Percentiles rank a stretch among this genome's conserved stretches.
Conservation (phyloP, 148 eudicot genomes). For the Euryodendron excelsum region DNA sequence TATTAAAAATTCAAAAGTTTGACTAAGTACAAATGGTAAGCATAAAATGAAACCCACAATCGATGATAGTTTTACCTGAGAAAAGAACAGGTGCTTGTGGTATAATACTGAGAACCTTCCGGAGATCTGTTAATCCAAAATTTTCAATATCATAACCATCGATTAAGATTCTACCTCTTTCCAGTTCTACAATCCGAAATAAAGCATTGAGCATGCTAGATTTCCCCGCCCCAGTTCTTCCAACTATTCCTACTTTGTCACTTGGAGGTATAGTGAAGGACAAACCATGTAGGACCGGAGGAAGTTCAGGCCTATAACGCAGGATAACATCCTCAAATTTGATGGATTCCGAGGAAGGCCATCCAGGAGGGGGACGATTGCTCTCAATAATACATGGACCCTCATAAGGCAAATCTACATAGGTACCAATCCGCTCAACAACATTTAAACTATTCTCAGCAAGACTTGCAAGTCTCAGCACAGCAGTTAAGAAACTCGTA, state of each 20-base stretch:
- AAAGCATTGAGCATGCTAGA: conserved; percentile 97
- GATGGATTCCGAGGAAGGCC: conserved; percentile 88
- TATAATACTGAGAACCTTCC: conserved; percentile 88
- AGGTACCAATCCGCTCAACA: conserved; percentile 82
- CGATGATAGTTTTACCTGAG: conserved; percentile 53
- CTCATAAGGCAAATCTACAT: conserved; percentile 80
- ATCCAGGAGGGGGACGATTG: conserved; percentile 88
- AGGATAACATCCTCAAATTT: conserved; percentile 78
- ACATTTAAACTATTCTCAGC: conserved; percentile 90
- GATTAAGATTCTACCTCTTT: conserved; percentile 74
- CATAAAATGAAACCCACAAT: background rate
- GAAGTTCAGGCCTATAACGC: conserved; percentile 92
- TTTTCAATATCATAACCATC: conserved; percentile 77
- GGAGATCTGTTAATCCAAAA: conserved; percentile 85
- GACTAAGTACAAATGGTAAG: background rate
- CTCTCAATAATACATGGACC: conserved; percentile 67
- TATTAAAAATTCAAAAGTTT: background rate
- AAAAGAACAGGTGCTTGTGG: conserved; percentile 96
- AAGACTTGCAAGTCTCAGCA: conserved; percentile 82
- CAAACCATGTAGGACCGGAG: conserved; percentile 85
- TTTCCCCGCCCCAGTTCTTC: conserved; percentile 96
- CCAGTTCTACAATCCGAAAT: conserved; percentile 87
- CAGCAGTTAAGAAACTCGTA: conserved; percentile 77
- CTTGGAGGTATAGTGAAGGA: conserved; percentile 71
- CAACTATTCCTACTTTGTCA: conserved; percentile 95